These are phyloP conservation scores for Cornus suecica DNA, from an alignment of 148 eudicot genomes.

Conservation along the genomic window DNA sequence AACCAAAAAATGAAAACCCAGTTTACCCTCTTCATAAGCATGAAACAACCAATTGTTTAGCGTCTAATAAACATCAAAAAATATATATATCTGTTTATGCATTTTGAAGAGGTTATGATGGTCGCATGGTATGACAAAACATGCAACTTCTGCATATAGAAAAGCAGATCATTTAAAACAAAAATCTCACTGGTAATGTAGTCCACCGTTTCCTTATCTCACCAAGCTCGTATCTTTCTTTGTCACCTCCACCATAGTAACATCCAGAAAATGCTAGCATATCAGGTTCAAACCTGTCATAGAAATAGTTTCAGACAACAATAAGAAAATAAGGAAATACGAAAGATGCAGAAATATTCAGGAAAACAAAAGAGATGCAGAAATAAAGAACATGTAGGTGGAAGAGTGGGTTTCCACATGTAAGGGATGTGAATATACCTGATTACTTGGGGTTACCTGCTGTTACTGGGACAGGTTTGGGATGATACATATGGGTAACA, in stretches of 20 bases:
- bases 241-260: conserved; percentile 97
- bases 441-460: no score
- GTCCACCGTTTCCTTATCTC: conserved; percentile 95
- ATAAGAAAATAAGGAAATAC: not conserved
- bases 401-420: not conserved
- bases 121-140: not conserved
- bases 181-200: conserved; percentile 78
- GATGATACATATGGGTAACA: no score
- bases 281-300: conserved; percentile 91
- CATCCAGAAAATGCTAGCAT: conserved; percentile 99
- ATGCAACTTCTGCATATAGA: not conserved
- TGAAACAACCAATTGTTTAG: not conserved
- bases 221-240: conserved; percentile 79
- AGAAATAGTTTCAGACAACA: conserved; percentile 9
- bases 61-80: not conserved
- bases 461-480: no score
- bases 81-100: not conserved
- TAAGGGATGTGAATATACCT: no score
- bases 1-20: not conserved
- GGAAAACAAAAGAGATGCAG: not conserved
- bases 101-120: not conserved
- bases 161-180: not conserved
- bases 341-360: not conserved
- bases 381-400: not conserved
- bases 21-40: not conserved